Evolutionary conservation across 768 basidiomycete species (phyloP), one percentile per base, ranked within the genome.

Genomic region (Leucosporidium yakuticum): DNA sequence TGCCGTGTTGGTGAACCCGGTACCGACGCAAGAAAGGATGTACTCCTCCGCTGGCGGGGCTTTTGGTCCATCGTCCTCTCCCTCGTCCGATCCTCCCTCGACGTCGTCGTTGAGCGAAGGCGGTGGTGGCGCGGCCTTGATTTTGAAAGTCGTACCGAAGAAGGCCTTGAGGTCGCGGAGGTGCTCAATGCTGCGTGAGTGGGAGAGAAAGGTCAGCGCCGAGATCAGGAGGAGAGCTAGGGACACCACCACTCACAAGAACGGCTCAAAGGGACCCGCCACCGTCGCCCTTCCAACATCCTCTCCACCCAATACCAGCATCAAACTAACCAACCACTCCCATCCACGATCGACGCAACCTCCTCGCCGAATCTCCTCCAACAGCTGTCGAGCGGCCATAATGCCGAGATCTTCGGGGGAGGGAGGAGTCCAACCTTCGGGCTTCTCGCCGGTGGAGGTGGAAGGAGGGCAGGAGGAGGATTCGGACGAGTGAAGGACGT

Each of bases 271-370:
- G 34, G 73, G 60, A 71, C 88, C 87, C 6, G 88, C 86, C 85
- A 98, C 88, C 65, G 85, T 82, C 80, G 90, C 91, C 68, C 89
- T 85, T 1, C 92, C 91, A 0, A 98, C 92, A 77, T 99, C 96
- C 77, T 98, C 96, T 69, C 91, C 94, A 14, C 96, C 96, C n/a
- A 98, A 81, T 4, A 89, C 88, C 91, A 99, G 94, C 82, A 91
- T 83, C 47, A 95, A 79, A 50, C 95, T 81, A 6, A 94, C 87
- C 14, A 98, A 81, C 57, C 82, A 84, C 79, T 99, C 96, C 76
- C 94, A 92, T 71, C 88, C 86, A 55, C 87, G 83, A 77, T 98
- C 96, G 3, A 97, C 84, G 76, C 95, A 97, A 6, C 96, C 94
- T 2, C 94, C 91, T 59, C 81, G 82, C 53, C 83, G 82, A 39